Percentiles rank a stretch among this genome's conserved stretches.
Evolutionary conservation across 257 asterid genomes (phyloP).

Genomic region (Jacaranda mimosifolia): DNA sequence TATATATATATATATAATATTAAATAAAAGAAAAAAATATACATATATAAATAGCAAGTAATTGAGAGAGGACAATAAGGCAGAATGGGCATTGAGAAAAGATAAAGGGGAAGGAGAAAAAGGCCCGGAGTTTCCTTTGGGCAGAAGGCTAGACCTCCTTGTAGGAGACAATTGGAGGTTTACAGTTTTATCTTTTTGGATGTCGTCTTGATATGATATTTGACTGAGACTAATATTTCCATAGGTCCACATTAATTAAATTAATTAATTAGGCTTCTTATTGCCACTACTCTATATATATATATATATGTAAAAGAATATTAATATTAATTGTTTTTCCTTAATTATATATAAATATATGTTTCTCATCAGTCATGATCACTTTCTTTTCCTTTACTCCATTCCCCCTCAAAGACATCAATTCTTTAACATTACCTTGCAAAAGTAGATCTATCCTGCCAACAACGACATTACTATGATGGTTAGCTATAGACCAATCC

Average conservation of each 20-base stretch:
- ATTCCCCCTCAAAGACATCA: constrained; percentile 45
- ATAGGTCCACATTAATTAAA: neutral
- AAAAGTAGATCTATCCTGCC: constrained; percentile 44
- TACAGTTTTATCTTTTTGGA: constrained; percentile 43
- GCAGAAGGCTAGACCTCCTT: constrained; percentile 60
- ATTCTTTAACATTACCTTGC: constrained; percentile 51
- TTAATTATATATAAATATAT: neutral
- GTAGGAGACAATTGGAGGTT: constrained; percentile 70
- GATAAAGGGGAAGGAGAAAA: constrained; percentile 44
- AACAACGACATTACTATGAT: constrained; percentile 39
- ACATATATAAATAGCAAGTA: neutral
- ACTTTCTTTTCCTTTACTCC: constrained; percentile 60
- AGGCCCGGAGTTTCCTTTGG: constrained; percentile 55
- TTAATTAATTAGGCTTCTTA: neutral
- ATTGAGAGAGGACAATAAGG: constrained; percentile 27
- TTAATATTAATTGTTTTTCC: neutral
- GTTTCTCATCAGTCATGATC: constrained; percentile 15
- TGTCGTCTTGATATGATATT: constrained; percentile 36
- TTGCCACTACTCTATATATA: neutral
- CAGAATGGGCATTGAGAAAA: constrained; percentile 40
- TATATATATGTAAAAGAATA: neutral
- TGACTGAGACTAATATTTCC: constrained; percentile 28
- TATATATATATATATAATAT: too few relatives aligned
- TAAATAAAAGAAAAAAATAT: neutral
- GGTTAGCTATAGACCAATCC: constrained; percentile 46